A percentile compares a stretch with the other conserved stretches of the same genome.
Evolutionary conservation across 768 basidiomycete genomes (phyloP).

Genomic region (Tephrocybe sp.): DNA sequence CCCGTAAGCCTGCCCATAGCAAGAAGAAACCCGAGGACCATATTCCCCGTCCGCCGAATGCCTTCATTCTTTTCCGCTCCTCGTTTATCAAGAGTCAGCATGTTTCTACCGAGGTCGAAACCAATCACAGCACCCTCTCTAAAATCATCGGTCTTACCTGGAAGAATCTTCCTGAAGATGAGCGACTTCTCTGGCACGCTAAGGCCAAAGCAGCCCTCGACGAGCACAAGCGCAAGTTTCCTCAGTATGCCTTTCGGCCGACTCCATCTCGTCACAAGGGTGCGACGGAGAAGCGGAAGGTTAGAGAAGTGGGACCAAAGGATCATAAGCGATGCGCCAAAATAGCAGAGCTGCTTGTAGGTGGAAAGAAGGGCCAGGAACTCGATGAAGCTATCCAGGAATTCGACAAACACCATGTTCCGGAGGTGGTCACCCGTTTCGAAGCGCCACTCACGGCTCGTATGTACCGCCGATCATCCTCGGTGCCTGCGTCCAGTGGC

Average conservation of each 20-base stretch:
- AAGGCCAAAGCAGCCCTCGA: slow-evolving; percentile 74
- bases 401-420: slow-evolving; percentile 52
- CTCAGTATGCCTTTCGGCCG: slow-evolving; percentile 75
- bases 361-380: slow-evolving; percentile 54
- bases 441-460: slow-evolving; percentile 74
- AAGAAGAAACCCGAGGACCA: slow-evolving; percentile 76
- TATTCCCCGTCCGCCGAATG: slow-evolving; percentile 83
- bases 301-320: slow-evolving; percentile 63
- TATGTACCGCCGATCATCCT: slow-evolving; percentile 68
- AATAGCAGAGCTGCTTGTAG: slow-evolving; percentile 64
- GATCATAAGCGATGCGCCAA: slow-evolving; percentile 64
- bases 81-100: slow-evolving; percentile 80
- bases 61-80: slow-evolving; percentile 85
- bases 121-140: slow-evolving; percentile 79
- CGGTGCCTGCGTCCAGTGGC: slow-evolving; percentile 49
- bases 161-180: slow-evolving; percentile 75
- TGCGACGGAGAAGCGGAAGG: slow-evolving; percentile 49
- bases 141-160: slow-evolving; percentile 86
- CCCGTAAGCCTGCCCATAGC: slow-evolving; percentile 52
- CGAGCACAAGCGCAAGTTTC: slow-evolving; percentile 75
- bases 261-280: slow-evolving; percentile 48
- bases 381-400: slow-evolving; percentile 55
- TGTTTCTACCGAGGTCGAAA: slow-evolving; percentile 76
- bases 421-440: slow-evolving; percentile 69
- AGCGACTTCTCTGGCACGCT: slow-evolving; percentile 74